phyloP scores from a whole-genome alignment of 2,329 filamentous ascomycete genomes.

The Phyllosticta citriasiana region DNA sequence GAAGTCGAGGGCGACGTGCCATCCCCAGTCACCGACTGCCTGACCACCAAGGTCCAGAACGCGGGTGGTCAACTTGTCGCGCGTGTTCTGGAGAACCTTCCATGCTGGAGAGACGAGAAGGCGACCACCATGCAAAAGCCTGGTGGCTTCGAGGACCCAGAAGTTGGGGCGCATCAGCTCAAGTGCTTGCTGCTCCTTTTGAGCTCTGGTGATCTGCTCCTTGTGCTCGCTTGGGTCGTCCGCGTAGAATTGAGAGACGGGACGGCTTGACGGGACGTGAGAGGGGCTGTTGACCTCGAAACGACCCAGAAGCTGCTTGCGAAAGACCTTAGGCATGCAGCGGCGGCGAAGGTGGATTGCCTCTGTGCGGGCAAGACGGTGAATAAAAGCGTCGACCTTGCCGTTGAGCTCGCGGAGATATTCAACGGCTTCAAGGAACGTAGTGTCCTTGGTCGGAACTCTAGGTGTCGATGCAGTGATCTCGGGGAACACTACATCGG shows the following conservation, averaged over 20 bases:
- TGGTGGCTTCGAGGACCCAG: conserved; percentile 54
- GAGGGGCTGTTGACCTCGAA: conserved; percentile 57
- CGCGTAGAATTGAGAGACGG: conserved; percentile 36
- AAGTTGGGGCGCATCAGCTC: conserved; percentile 53
- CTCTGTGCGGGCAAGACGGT: conserved; percentile 77
- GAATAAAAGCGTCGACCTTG: conserved; percentile 67
- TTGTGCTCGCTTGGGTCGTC: conserved; percentile 56
- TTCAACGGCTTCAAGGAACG: conserved; percentile 83
- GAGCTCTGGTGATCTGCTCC: conserved; percentile 37
- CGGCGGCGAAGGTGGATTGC: conserved; percentile 76
- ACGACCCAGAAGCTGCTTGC: conserved; percentile 74
- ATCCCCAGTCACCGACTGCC: conserved; percentile 85
- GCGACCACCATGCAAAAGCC: conserved; percentile 50
- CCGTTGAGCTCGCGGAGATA: conserved; percentile 58
- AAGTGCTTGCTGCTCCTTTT: conserved; percentile 74
- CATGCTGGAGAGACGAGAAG: conserved; percentile 44
- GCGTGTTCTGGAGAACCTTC: conserved; percentile 43
- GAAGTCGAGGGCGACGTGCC: conserved; percentile 81
- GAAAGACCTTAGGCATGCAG: conserved; percentile 61
- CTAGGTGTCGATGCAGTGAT: conserved; percentile 13
- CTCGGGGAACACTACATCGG: conserved; percentile 23
- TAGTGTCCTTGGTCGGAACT: conserved; percentile 47
- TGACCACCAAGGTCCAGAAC: conserved; percentile 84
- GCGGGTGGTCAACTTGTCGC: conserved; percentile 53
- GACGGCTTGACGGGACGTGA: conserved; percentile 32